A percentile compares a stretch with the other conserved stretches of the same genome.
phyloP scores from a whole-genome alignment of 306 rosid species.

The Adenanthera pavonina region DNA sequence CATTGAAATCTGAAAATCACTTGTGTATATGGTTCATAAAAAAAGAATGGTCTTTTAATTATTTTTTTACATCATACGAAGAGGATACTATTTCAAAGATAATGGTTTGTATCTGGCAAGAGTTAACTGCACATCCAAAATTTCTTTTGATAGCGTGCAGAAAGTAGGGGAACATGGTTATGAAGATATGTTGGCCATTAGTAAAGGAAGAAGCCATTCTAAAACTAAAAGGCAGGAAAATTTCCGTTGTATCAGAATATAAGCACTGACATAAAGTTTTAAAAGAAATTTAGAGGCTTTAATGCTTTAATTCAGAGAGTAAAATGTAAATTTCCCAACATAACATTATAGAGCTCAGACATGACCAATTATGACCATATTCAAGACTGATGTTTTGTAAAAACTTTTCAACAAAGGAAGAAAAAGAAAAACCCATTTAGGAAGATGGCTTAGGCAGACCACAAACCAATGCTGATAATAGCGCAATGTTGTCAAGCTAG shows the following conservation, averaged over 20 bases:
- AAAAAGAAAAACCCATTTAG: constrained; percentile 13
- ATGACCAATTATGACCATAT: neutral
- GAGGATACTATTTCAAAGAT: neutral
- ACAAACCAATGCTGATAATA: neutral
- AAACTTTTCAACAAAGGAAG: neutral
- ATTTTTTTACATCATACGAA: neutral
- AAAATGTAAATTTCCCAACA: no score
- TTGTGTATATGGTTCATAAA: neutral
- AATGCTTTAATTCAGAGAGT: neutral
- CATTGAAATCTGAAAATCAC: neutral
- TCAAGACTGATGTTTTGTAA: neutral
- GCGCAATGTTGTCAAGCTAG: constrained; percentile 6
- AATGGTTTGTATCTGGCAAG: no score
- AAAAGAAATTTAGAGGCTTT: neutral
- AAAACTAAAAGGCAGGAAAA: neutral
- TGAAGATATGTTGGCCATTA: neutral
- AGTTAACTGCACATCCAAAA: no score
- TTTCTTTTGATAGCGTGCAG: neutral
- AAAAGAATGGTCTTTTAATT: neutral
- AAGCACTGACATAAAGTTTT: neutral
- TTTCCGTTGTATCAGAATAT: neutral
- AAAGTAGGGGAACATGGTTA: neutral
- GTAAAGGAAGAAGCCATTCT: no score
- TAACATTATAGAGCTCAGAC: no score
- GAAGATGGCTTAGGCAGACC: constrained; percentile 1